Evolutionary conservation across 2,329 filamentous ascomycete genomes (phyloP).

Genomic region (Aspergillus chevalieri): DNA sequence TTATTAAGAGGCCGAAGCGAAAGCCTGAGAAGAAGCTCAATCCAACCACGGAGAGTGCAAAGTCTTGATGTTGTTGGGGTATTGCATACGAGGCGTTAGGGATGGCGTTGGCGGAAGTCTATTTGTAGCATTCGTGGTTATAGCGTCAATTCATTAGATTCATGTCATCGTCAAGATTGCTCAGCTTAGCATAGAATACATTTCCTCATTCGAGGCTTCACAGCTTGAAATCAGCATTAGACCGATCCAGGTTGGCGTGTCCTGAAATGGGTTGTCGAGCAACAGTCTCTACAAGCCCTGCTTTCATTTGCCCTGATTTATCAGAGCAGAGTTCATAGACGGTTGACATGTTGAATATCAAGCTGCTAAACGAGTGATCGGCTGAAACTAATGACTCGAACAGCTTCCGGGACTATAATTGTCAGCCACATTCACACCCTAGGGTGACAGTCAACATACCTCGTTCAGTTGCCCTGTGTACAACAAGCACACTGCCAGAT

Average conservation of each 20-base stretch:
- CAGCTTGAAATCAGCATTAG: conserved; percentile 70
- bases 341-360: conserved; percentile 85
- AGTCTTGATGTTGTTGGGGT: conserved; percentile 4
- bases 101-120: conserved; percentile 2
- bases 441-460: conserved; percentile 39
- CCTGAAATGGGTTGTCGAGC: conserved; percentile 52
- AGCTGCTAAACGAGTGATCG: conserved; percentile 64
- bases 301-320: conserved; percentile 63
- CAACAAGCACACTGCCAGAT: conserved; percentile 74
- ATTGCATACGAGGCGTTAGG: conserved; percentile 5
- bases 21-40: conserved; percentile 16
- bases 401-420: conserved; percentile 53
- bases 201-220: conserved; percentile 30
- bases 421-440: neutral
- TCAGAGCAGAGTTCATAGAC: conserved; percentile 91
- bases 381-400: conserved; percentile 61
- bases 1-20: conserved; percentile 59
- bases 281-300: conserved; percentile 62
- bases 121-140: neutral
- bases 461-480: conserved; percentile 73
- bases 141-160: conserved; percentile 4
- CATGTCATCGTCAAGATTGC: conserved; percentile 5
- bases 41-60: conserved; percentile 10
- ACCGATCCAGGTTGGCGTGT: conserved; percentile 62
- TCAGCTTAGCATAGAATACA: conserved; percentile 5